A percentile compares a stretch with the other conserved stretches of the same genome.
Evolutionary conservation across 768 basidiomycete genomes (phyloP).

Genomic region (Rhodotorula toruloides): DNA sequence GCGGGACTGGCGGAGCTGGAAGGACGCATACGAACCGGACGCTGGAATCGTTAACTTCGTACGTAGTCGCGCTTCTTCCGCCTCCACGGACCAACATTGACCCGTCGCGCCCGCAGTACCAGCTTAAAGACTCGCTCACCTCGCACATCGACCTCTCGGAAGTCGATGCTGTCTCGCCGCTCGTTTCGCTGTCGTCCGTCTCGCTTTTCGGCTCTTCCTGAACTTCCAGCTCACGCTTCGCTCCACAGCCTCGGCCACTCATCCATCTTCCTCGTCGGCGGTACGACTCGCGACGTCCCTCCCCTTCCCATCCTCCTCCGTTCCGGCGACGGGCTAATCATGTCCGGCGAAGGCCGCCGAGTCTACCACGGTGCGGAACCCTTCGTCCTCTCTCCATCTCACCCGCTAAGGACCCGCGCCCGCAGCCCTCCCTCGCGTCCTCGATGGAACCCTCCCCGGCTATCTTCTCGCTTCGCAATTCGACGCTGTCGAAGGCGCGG

Average conservation of each 20-base stretch:
- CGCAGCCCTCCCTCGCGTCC: constrained; percentile 75
- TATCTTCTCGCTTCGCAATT: constrained; percentile 35
- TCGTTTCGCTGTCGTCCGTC: constrained; percentile 69
- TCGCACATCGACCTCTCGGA: constrained; percentile 97
- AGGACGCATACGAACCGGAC: constrained; percentile 78
- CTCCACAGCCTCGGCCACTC: constrained; percentile 73
- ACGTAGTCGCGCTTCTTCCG: constrained; percentile 57
- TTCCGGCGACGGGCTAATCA: constrained; percentile 85
- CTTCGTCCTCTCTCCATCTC: background rate
- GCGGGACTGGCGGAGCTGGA: constrained; percentile 71
- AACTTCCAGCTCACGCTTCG: no score
- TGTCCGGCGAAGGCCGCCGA: constrained; percentile 82
- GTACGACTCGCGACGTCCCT: constrained; percentile 65
- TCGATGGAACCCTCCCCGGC: constrained; percentile 69
- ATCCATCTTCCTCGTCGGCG: constrained; percentile 83
- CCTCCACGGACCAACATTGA: background rate
- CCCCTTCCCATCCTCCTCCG: constrained; percentile 79
- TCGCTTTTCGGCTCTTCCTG: background rate
- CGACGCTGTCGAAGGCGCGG: background rate
- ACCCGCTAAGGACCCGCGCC: background rate
- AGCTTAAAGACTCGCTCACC: constrained; percentile 75
- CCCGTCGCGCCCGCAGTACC: constrained; percentile 3
- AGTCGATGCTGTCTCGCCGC: constrained; percentile 80
- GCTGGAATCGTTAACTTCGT: constrained; percentile 97
- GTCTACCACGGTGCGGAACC: constrained; percentile 80